Conservation (phyloP, 768 basidiomycete genomes). For the Tricholoma matsutake region DNA sequence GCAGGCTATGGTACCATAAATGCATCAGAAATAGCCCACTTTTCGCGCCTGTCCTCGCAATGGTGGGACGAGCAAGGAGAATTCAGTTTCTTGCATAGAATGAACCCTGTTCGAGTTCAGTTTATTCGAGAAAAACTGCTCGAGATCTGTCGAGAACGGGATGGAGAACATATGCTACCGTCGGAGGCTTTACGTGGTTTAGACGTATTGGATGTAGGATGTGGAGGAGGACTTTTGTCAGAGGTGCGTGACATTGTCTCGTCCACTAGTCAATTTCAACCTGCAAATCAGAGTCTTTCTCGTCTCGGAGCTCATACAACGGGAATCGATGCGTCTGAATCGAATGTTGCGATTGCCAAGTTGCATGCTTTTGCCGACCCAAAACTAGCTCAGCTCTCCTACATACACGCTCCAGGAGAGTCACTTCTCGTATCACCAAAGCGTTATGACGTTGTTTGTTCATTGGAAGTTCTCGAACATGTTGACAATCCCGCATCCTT, state of each 20-base stretch:
- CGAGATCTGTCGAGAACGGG: constrained; percentile 58
- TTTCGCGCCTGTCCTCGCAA: constrained; percentile 71
- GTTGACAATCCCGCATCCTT: constrained; percentile 90
- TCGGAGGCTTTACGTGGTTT: constrained; percentile 52
- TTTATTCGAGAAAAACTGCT: constrained; percentile 78
- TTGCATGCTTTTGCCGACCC: constrained; percentile 82
- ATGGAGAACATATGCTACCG: constrained; percentile 32
- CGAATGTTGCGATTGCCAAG: constrained; percentile 83
- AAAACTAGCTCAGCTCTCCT: constrained; percentile 44
- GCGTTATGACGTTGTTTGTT: constrained; percentile 89
- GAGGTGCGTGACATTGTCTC: constrained; percentile 53
- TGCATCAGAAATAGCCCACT: constrained; percentile 73
- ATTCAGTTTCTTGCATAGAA: constrained; percentile 82
- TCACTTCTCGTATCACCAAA: constrained; percentile 58
- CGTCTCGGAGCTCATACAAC: constrained; percentile 84
- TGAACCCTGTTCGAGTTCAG: constrained; percentile 89
- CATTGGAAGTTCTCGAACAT: constrained; percentile 98
- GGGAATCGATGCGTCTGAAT: constrained; percentile 88
- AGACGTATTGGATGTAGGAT: constrained; percentile 87
- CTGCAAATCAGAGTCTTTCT: constrained; percentile 64
- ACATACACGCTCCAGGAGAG: constrained; percentile 76
- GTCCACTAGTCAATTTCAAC: constrained; percentile 4
- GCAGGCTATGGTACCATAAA: constrained; percentile 47
- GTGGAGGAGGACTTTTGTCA: constrained; percentile 90
- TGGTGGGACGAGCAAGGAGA: constrained; percentile 97